Base-by-base conservation (phyloP, 2,329 filamentous ascomycete species). In the Xylaria sp. region DNA sequence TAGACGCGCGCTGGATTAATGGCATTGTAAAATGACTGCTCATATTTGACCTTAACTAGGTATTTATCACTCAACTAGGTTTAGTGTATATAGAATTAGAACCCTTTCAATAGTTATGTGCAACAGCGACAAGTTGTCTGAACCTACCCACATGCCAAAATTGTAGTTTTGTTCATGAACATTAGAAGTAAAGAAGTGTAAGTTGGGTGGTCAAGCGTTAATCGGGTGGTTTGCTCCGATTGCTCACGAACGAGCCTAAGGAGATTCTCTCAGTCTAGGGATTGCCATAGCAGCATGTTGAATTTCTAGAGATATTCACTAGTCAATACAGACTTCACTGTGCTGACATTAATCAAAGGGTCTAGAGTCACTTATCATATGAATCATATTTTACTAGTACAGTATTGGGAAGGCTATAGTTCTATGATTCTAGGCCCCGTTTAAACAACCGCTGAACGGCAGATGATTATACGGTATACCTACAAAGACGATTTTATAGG, bases 151-250 rank as follows among this genome's bases (percentile, higher is more conserved):
- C 25, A 20, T 13, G 18, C 9, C 23, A 18, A 30, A 23, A 20
- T 41, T 8, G 18, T 41, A 23, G 23, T 41, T 15, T 48, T 45
- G 13, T 20, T 10, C 18, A 20, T 18, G 25, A 34, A 32, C 8
- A 32, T 34, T 95, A 39, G 96, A 84, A 0, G 88, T 93, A 74
- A 95, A 94, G 78, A 96, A 96, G 39, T 93, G 87, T 48, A 96
- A n/a, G 43, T 80, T 78, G 96, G 96, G 72, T 88, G 86, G 56
- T 87, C 82, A 2, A 93, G 84, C 0, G 90, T 86, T 8, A 95
- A 81, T 32, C 87, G 86, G 1, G 88, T 86, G 52, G 89, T 91
- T 76, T 94, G 91, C 70, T 94, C 92, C 2, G 90, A 87, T 36
- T 93, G 87, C 0, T 96, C 92, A 63, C 91, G 91, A 30, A 96